Conservation (phyloP, 257 asterid genomes). For the Solanum habrochaites region DNA sequence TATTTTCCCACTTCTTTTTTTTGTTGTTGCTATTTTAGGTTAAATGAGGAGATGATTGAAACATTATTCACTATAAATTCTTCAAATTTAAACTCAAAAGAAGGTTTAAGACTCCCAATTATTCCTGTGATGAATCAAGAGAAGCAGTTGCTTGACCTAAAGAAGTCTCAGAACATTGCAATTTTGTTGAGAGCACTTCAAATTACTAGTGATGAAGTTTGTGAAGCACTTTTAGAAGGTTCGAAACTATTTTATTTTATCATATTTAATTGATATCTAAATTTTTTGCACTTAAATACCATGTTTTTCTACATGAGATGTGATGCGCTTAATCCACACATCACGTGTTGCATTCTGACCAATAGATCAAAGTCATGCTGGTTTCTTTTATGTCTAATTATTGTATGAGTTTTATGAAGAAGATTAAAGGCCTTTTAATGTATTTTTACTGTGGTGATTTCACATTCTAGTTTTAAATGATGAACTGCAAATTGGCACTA, state of each 20-base stretch:
- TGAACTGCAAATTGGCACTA: neutral
- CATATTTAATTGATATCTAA: neutral
- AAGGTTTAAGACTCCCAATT: conserved; percentile 18
- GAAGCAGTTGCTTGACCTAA: conserved; percentile 50
- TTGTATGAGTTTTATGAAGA: neutral
- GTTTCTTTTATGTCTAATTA: neutral
- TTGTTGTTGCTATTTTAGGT: conserved; percentile 11
- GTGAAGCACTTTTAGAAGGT: conserved; percentile 76
- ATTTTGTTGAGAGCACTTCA: conserved; percentile 64
- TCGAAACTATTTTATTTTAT: neutral
- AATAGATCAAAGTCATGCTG: neutral
- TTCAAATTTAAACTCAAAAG: conserved; percentile 27
- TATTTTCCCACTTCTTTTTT: neutral
- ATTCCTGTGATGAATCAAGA: conserved; percentile 28
- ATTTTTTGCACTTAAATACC: neutral
- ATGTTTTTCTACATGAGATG: neutral
- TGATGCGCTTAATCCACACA: neutral
- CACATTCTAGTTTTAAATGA: neutral
- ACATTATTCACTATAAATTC: conserved; percentile 41
- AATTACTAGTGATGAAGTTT: conserved; percentile 63
- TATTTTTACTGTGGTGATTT: neutral
- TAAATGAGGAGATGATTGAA: conserved; percentile 83
- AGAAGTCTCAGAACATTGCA: conserved; percentile 74
- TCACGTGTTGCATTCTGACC: neutral
- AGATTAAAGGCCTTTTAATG: neutral